A percentile compares a stretch with the other conserved stretches of the same genome.
These are phyloP conservation scores for Aegilops umbellulata DNA, from an alignment of 176 grass and related monocot species.

Conservation along the genomic window DNA sequence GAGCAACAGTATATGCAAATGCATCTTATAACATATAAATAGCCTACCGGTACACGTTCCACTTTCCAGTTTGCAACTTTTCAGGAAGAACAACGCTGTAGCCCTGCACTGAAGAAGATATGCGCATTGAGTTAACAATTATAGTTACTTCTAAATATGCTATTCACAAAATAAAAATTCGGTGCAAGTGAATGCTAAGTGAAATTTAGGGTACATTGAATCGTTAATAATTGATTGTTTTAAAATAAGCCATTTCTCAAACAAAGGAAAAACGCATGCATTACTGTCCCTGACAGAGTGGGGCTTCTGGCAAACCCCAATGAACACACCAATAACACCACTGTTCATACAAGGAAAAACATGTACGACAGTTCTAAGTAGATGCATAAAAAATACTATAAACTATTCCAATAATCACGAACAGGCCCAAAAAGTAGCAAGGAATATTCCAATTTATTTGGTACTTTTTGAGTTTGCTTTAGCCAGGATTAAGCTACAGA, in stretches of 20 bases:
- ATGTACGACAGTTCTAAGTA: neutral
- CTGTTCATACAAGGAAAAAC: neutral
- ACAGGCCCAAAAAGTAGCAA: neutral
- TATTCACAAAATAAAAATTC: neutral
- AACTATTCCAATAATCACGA: neutral
- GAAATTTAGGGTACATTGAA: neutral
- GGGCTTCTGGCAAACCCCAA: neutral
- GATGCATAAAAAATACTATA: neutral
- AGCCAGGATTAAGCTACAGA: neutral
- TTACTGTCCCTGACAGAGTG: neutral
- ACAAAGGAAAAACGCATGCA: neutral
- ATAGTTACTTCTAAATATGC: neutral
- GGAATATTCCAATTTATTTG: neutral
- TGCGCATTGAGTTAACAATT: constrained; percentile 1
- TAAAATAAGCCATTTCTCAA: neutral
- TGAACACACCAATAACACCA: neutral
- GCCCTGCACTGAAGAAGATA: constrained; percentile 62
- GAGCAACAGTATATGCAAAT: neutral
- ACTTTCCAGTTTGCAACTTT: constrained; percentile 94
- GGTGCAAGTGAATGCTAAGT: neutral
- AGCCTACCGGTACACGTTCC: constrained; percentile 89
- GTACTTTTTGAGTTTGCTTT: neutral
- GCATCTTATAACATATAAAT: constrained; percentile 4
- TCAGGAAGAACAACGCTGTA: constrained; percentile 89
- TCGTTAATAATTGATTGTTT: neutral